Percentiles rank a stretch among this genome's conserved stretches.
phyloP scores from a whole-genome alignment of 2,329 filamentous ascomycete genomes.

The Ceratocystiopsis minuta region DNA sequence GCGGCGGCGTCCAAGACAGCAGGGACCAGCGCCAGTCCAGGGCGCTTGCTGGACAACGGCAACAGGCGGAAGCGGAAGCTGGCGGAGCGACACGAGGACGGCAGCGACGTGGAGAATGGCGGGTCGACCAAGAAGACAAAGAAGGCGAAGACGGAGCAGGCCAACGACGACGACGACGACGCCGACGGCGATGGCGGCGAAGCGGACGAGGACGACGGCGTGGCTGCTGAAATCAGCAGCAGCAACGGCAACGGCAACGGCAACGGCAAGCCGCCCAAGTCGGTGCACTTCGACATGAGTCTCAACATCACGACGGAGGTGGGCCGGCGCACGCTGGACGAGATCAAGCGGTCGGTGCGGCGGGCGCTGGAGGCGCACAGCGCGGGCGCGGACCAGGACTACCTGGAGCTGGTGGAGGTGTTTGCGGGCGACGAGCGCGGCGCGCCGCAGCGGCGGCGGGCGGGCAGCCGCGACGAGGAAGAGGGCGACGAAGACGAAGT shows the following conservation, averaged over 20 bases:
- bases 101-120: not conserved
- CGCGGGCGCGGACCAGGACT: not conserved
- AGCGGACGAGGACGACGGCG: not conserved
- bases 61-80: slow-evolving; percentile 4
- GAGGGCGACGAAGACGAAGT: slow-evolving; percentile 38
- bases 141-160: not conserved
- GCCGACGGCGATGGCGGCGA: not conserved
- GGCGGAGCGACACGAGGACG: slow-evolving; percentile 2
- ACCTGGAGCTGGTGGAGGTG: slow-evolving; percentile 1
- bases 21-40: no score
- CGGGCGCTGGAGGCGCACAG: slow-evolving; percentile 37
- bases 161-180: not conserved
- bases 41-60: no score
- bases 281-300: slow-evolving; percentile 39
- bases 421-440: not conserved
- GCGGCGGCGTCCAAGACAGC: no score
- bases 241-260: slow-evolving; percentile 16
- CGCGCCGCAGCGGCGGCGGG: no score
- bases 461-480: slow-evolving; percentile 15
- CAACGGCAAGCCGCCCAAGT: slow-evolving; percentile 29
- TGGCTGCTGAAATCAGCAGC: not conserved
- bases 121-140: not conserved
- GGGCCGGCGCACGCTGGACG: slow-evolving; percentile 31
- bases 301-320: slow-evolving; percentile 39
- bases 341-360: slow-evolving; percentile 36